A percentile compares a stretch with the other conserved stretches of the same genome.
phyloP scores from a whole-genome alignment of 2,329 filamentous ascomycete species.

The Didymella arachidicola region DNA sequence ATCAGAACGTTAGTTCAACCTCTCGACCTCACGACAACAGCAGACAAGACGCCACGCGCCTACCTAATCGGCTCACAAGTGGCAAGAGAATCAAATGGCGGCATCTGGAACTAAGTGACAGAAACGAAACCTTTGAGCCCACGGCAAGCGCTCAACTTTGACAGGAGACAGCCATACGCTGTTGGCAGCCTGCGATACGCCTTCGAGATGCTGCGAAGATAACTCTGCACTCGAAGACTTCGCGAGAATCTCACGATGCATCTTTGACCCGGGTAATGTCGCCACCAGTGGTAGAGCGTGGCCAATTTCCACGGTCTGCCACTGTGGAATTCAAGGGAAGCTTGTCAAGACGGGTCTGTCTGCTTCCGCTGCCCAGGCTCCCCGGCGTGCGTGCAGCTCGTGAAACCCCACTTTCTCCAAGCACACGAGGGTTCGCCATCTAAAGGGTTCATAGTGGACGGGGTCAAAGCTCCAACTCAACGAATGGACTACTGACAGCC shows the following conservation, averaged over 20 bases:
- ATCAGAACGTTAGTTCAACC: slow-evolving; percentile 40
- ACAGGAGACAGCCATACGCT: slow-evolving; percentile 17
- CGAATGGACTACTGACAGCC: slow-evolving; percentile 45
- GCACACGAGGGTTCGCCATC: slow-evolving; percentile 37
- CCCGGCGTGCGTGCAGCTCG: slow-evolving; percentile 34
- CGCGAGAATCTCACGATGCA: background rate
- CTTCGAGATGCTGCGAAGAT: background rate
- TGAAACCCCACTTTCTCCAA: slow-evolving; percentile 49
- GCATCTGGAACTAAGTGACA: slow-evolving; percentile 26
- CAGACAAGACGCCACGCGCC: slow-evolving; percentile 21
- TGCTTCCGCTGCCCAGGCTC: slow-evolving; percentile 43
- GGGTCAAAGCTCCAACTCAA: slow-evolving; percentile 41
- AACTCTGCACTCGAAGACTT: background rate
- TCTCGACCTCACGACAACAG: slow-evolving; percentile 36
- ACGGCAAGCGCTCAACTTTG: slow-evolving; percentile 33
- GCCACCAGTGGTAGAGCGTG: slow-evolving; percentile 22
- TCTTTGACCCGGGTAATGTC: background rate
- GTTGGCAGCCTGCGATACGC: slow-evolving; percentile 2
- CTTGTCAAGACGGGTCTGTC: slow-evolving; percentile 42
- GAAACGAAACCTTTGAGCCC: slow-evolving; percentile 37
- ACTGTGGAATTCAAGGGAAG: slow-evolving; percentile 30
- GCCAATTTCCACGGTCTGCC: slow-evolving; percentile 34
- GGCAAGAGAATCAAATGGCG: slow-evolving; percentile 18
- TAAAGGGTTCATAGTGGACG: slow-evolving; percentile 35
- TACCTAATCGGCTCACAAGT: slow-evolving; percentile 27